phyloP scores from a whole-genome alignment of 2,329 filamentous ascomycete genomes.

The Aaosphaeria pasadenensis region DNA sequence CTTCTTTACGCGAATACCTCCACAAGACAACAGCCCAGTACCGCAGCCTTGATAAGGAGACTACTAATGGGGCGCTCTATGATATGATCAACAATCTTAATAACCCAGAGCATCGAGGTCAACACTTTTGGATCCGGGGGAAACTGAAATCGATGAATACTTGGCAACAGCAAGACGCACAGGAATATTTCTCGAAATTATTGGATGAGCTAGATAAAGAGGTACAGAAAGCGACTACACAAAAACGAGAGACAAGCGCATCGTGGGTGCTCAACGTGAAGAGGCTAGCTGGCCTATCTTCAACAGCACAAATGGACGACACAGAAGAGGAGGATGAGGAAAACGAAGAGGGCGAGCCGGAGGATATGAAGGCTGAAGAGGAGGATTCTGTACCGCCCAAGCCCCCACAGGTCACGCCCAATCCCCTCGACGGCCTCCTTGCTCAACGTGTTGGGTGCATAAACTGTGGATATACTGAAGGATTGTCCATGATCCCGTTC shows the following conservation, averaged over 20 bases:
- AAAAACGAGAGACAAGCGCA: slow-evolving; percentile 37
- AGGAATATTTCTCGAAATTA: slow-evolving; percentile 93
- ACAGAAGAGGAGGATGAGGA: not conserved
- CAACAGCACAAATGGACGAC: not conserved
- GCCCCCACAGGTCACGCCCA: slow-evolving; percentile 46
- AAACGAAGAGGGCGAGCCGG: not conserved
- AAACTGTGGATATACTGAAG: slow-evolving; percentile 80
- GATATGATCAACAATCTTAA: slow-evolving; percentile 69
- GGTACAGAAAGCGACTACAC: slow-evolving; percentile 49
- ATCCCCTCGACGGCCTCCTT: slow-evolving; percentile 82
- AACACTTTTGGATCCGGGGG: slow-evolving; percentile 75
- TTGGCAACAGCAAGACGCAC: slow-evolving; percentile 94
- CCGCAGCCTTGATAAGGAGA: slow-evolving; percentile 34
- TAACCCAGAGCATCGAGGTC: slow-evolving; percentile 66
- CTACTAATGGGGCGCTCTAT: slow-evolving; percentile 56
- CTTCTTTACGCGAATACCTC: slow-evolving; percentile 67
- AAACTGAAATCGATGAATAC: slow-evolving; percentile 89
- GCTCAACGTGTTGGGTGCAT: slow-evolving; percentile 89
- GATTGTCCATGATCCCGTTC: slow-evolving; percentile 86
- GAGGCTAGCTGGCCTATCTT: slow-evolving; percentile 14
- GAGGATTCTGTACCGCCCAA: not conserved
- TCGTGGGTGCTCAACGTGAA: slow-evolving; percentile 30
- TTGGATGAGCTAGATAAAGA: slow-evolving; percentile 83
- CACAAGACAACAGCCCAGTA: slow-evolving; percentile 28
- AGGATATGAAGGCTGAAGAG: slow-evolving; percentile 3